These are phyloP conservation scores for Diaporthe vaccinii DNA, from an alignment of 2,329 filamentous ascomycete species.

Conservation along the genomic window DNA sequence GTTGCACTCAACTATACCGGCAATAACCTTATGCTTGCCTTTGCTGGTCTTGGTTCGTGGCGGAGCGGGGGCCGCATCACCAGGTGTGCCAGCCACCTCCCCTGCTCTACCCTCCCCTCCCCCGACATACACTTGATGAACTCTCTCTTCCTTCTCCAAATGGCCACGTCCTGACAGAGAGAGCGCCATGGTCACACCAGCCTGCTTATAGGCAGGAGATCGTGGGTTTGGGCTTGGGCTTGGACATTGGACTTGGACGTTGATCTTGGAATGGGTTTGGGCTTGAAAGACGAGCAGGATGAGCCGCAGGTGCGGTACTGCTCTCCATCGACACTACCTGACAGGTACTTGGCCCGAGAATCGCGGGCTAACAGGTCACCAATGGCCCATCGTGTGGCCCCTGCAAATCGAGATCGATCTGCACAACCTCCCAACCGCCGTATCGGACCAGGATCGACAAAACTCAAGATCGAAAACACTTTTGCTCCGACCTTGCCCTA, in stretches of 20 bases:
- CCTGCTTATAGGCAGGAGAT: slow-evolving; percentile 2
- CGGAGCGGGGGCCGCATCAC: neutral
- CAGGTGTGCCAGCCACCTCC: too few species aligned
- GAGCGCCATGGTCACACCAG: slow-evolving; percentile 1
- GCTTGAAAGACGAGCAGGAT: neutral
- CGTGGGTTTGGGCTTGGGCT: neutral
- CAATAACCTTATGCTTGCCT: neutral
- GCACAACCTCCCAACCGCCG: slow-evolving; percentile 7
- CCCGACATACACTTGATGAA: neutral
- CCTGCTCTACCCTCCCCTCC: too few species aligned
- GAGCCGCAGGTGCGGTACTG: neutral
- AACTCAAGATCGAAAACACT: slow-evolving; percentile 27
- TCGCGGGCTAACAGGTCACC: neutral
- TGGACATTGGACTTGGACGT: neutral
- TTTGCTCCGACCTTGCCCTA: neutral
- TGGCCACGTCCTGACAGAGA: too few species aligned
- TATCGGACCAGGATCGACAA: slow-evolving; percentile 33
- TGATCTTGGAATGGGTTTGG: neutral
- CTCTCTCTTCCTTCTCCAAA: neutral
- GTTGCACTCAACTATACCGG: neutral
- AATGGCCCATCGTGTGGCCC: neutral
- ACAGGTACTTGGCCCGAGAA: neutral
- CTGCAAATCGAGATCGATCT: slow-evolving; percentile 37
- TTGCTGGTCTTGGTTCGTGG: neutral
- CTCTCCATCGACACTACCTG: neutral